Conservation (phyloP, 208 protist genomes). For the Crithidia expoeki region DNA sequence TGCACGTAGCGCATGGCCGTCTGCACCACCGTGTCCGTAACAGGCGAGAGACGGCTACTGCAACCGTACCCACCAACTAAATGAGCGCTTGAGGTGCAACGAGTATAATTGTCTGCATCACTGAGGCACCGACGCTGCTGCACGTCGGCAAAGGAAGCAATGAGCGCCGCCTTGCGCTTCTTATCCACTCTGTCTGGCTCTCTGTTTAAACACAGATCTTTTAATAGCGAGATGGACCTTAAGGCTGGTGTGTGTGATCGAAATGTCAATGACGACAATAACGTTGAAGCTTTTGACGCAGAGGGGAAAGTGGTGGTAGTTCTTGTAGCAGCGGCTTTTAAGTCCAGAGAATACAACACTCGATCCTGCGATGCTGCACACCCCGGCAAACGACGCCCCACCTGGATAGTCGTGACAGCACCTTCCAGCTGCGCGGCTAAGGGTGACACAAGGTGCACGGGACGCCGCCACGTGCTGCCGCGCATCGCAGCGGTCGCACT, state of each 20-base stretch:
- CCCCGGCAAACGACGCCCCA: conserved; percentile 18
- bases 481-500: conserved; percentile 21
- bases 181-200: not conserved
- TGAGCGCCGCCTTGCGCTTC: conserved; percentile 4
- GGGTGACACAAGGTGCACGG: conserved; percentile 9
- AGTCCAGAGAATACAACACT: conserved; percentile 19
- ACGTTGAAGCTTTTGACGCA: not conserved
- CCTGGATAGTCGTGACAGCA: conserved; percentile 10
- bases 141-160: not conserved
- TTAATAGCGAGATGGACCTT: not conserved
- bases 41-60: not conserved
- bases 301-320: not conserved
- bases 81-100: not conserved
- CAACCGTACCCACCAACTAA: not conserved
- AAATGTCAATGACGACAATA: not conserved
- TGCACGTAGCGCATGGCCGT: conserved; percentile 18
- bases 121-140: conserved; percentile 4
- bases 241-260: not conserved
- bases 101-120: not conserved
- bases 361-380: conserved; percentile 9
- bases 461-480: conserved; percentile 12
- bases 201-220: not conserved
- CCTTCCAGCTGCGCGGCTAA: conserved; percentile 24
- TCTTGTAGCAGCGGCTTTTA: not conserved
- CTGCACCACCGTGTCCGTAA: conserved; percentile 26